These are phyloP conservation scores for Talaromyces liani DNA, from an alignment of 495 filamentous ascomycete genomes.

Conservation along the genomic window DNA sequence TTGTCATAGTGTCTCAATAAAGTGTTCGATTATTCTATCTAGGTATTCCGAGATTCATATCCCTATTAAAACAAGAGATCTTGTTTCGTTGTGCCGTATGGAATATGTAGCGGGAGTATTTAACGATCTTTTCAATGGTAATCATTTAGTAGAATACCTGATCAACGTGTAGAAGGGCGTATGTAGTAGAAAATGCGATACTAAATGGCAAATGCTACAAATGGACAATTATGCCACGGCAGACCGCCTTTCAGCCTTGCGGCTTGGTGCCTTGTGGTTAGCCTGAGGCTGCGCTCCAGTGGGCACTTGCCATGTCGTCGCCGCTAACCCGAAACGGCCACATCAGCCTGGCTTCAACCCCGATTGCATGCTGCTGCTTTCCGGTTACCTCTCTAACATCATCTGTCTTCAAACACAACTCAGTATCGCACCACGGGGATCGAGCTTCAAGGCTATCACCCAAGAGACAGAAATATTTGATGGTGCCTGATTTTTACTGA, in stretches of 20 bases:
- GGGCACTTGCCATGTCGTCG: slow-evolving; percentile 2
- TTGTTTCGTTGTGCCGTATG: not conserved
- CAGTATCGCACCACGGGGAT: slow-evolving; percentile 10
- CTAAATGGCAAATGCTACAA: not conserved
- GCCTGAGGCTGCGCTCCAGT: slow-evolving; percentile 2
- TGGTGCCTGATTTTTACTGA: slow-evolving; percentile 3
- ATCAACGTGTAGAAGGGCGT: not conserved
- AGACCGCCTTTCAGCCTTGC: slow-evolving; percentile 9
- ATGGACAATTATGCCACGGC: not conserved
- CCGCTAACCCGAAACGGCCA: slow-evolving; percentile 12
- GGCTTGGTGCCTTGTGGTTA: not conserved
- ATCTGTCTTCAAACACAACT: slow-evolving; percentile 11
- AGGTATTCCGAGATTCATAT: not conserved
- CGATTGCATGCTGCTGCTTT: slow-evolving; percentile 7
- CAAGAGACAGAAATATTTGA: not conserved
- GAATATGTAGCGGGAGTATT: not conserved
- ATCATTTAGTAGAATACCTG: not conserved
- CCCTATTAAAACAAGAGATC: not conserved
- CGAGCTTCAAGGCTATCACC: slow-evolving; percentile 5
- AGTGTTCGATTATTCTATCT: not conserved
- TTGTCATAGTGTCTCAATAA: slow-evolving; percentile 3
- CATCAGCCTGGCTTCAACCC: slow-evolving; percentile 9
- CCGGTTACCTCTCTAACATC: slow-evolving; percentile 19
- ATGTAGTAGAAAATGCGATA: not conserved
- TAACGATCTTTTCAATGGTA: not conserved